A percentile compares a stretch with the other conserved stretches of the same genome.
These are phyloP conservation scores for Mallotus repandus DNA, from an alignment of 441 rosid species.

Conservation along the genomic window DNA sequence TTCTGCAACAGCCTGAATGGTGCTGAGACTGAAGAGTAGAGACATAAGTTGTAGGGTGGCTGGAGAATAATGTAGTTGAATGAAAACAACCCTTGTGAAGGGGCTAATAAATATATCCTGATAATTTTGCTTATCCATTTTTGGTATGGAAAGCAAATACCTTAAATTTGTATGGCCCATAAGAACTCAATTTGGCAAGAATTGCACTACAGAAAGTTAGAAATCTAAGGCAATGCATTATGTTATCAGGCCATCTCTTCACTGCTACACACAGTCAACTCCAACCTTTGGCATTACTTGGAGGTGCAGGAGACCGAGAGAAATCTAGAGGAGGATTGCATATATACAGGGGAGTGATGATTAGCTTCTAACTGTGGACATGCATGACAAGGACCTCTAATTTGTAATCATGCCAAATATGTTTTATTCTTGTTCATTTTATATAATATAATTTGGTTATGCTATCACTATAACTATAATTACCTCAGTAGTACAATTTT, in stretches of 20 bases:
- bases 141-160: slow-evolving; percentile 47
- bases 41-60: slow-evolving; percentile 34
- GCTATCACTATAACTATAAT: slow-evolving; percentile 5
- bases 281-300: slow-evolving; percentile 23
- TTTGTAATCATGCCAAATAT: slow-evolving; percentile 7
- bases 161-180: slow-evolving; percentile 67
- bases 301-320: neutral
- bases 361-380: slow-evolving; percentile 30
- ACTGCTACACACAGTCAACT: slow-evolving; percentile 14
- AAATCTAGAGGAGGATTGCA: slow-evolving; percentile 17
- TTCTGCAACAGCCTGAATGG: slow-evolving; percentile 12
- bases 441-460: neutral
- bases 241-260: slow-evolving; percentile 29
- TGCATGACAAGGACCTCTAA: slow-evolving; percentile 27
- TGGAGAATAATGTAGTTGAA: slow-evolving; percentile 72
- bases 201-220: slow-evolving; percentile 52
- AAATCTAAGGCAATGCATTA: slow-evolving; percentile 42
- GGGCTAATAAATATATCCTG: slow-evolving; percentile 63
- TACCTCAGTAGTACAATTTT: neutral
- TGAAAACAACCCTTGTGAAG: slow-evolving; percentile 59
- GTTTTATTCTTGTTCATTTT: neutral
- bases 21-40: slow-evolving; percentile 26
- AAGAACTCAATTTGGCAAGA: slow-evolving; percentile 40
- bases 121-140: slow-evolving; percentile 41
- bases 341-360: slow-evolving; percentile 25